Evolutionary conservation across 2,329 filamentous ascomycete genomes (phyloP).

Genomic region (Colletotrichum camelliae): DNA sequence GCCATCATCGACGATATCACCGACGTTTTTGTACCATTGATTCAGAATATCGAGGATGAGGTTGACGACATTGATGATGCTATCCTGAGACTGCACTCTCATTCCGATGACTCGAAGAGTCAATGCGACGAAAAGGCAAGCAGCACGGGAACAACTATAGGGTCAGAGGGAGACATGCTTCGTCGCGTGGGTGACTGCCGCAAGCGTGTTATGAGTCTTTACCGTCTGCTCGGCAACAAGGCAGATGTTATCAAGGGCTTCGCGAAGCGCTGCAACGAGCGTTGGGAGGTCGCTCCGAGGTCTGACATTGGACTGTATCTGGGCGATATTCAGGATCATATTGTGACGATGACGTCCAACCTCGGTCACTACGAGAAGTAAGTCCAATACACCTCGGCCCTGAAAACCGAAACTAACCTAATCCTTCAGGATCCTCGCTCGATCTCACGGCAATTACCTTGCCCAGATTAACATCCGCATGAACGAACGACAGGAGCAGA

Average conservation of each 20-base stretch:
- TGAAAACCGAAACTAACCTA: not conserved
- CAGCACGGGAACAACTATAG: slow-evolving; percentile 49
- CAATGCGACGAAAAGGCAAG: slow-evolving; percentile 49
- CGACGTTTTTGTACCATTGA: slow-evolving; percentile 91
- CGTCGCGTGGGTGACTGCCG: slow-evolving; percentile 90
- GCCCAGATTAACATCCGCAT: slow-evolving; percentile 99
- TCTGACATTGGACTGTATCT: slow-evolving; percentile 97
- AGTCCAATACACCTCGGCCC: slow-evolving; percentile 34
- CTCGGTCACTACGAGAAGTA: slow-evolving; percentile 96
- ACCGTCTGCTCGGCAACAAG: slow-evolving; percentile 92
- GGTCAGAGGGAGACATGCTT: slow-evolving; percentile 80
- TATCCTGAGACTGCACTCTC: slow-evolving; percentile 82
- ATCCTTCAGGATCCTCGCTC: slow-evolving; percentile 74
- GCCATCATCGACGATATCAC: slow-evolving; percentile 98
- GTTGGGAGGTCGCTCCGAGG: slow-evolving; percentile 93
- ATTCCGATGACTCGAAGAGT: slow-evolving; percentile 47
- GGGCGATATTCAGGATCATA: slow-evolving; percentile 98
- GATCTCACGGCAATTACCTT: slow-evolving; percentile 96
- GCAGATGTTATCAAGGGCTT: slow-evolving; percentile 99
- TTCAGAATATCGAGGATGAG: slow-evolving; percentile 92
- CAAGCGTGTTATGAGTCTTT: slow-evolving; percentile 97
- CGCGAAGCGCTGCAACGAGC: slow-evolving; percentile 96
- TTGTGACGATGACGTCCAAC: slow-evolving; percentile 98
- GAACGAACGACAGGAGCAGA: slow-evolving; percentile 97
- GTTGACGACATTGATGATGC: slow-evolving; percentile 96